These are phyloP conservation scores for Acephala macrosclerotiorum DNA, from an alignment of 2,329 filamentous ascomycete genomes.

Conservation along the genomic window DNA sequence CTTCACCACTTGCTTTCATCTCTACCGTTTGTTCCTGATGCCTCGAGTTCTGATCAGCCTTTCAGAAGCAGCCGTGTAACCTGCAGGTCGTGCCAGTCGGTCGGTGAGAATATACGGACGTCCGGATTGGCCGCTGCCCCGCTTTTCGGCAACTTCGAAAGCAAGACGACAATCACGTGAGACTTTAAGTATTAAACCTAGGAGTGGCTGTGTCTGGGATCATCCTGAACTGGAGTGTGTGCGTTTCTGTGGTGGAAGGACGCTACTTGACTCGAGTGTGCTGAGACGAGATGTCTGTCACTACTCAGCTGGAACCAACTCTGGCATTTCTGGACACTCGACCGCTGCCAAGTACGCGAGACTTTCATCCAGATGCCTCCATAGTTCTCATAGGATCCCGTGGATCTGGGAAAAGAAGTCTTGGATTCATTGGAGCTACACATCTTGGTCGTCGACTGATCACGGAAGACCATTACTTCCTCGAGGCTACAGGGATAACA, in stretches of 20 bases:
- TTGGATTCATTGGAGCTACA: slow-evolving; percentile 77
- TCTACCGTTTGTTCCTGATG: not conserved
- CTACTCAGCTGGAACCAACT: slow-evolving; percentile 36
- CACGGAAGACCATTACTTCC: slow-evolving; percentile 73
- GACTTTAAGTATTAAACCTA: not conserved
- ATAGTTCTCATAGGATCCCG: slow-evolving; percentile 77
- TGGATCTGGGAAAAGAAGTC: slow-evolving; percentile 77
- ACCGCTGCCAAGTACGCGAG: slow-evolving; percentile 32
- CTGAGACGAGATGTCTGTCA: slow-evolving; percentile 36
- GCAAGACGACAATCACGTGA: not conserved
- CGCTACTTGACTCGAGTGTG: not conserved
- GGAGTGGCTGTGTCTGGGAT: not conserved
- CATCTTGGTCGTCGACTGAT: slow-evolving; percentile 73
- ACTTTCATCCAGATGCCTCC: slow-evolving; percentile 61
- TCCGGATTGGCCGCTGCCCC: slow-evolving; percentile 6
- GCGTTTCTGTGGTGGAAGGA: not conserved
- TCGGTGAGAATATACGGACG: not conserved
- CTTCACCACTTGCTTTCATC: not conserved
- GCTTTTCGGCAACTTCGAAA: not conserved
- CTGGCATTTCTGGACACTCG: slow-evolving; percentile 32
- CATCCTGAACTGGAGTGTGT: not conserved
- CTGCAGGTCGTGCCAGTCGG: not conserved
- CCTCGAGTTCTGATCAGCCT: not conserved
- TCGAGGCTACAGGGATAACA: slow-evolving; percentile 63
- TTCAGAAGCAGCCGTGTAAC: not conserved